Conservation (phyloP, 2,329 filamentous ascomycete genomes). For the Emmonsiellopsis sp. region DNA sequence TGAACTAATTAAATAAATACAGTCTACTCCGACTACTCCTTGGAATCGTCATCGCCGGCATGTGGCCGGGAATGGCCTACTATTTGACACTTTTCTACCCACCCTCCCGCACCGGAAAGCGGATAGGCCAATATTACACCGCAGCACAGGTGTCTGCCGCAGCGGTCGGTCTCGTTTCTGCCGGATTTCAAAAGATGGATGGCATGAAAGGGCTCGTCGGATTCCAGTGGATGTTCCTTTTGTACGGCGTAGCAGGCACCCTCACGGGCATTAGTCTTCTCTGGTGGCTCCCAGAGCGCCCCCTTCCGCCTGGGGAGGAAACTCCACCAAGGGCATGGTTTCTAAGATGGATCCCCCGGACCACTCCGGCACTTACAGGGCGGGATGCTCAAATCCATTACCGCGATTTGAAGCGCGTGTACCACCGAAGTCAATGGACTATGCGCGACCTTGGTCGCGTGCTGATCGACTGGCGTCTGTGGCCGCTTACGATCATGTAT, state of each 20-base stretch:
- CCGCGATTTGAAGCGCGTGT: constrained; percentile 69
- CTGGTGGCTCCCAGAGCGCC: constrained; percentile 87
- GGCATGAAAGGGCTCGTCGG: constrained; percentile 65
- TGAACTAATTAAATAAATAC: constrained; percentile 5
- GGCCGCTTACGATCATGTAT: constrained; percentile 83
- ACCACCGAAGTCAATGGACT: constrained; percentile 65
- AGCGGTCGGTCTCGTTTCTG: constrained; percentile 80
- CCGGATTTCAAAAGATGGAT: constrained; percentile 88
- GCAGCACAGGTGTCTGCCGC: constrained; percentile 81
- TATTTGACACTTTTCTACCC: constrained; percentile 90
- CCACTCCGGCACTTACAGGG: constrained; percentile 62
- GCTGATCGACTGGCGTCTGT: constrained; percentile 76
- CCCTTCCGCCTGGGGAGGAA: constrained; percentile 51
- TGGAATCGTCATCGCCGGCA: constrained; percentile 78
- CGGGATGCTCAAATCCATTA: constrained; percentile 77
- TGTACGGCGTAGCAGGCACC: constrained; percentile 70
- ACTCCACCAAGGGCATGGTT: constrained; percentile 23
- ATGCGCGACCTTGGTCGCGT: constrained; percentile 60
- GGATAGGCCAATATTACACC: constrained; percentile 84
- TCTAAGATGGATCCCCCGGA: constrained; percentile 57
- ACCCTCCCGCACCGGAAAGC: constrained; percentile 72
- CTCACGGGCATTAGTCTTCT: constrained; percentile 63
- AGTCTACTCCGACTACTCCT: constrained; percentile 73
- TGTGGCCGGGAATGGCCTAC: constrained; percentile 94
- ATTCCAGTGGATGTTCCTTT: constrained; percentile 63